Percentiles rank a stretch among this genome's conserved stretches.
Evolutionary conservation across 2,329 filamentous ascomycete species (phyloP).

Genomic region (Lecanosticta acicola): DNA sequence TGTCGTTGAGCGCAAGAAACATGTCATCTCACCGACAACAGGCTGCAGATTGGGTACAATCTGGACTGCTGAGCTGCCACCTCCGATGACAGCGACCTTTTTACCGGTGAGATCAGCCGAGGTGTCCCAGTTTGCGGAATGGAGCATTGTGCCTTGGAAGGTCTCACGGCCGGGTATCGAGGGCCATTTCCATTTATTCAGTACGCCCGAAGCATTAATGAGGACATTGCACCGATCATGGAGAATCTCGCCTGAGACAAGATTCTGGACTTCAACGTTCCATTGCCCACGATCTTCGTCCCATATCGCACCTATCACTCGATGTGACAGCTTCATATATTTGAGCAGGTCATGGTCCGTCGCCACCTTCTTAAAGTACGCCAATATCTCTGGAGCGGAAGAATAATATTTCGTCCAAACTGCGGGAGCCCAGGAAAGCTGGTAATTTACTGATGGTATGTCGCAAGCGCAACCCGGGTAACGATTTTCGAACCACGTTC

Average conservation of each 20-base stretch:
- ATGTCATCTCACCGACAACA: constrained; percentile 1
- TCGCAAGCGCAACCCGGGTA: not conserved
- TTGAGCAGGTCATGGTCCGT: not conserved
- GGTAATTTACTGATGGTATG: constrained; percentile 3
- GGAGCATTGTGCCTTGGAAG: constrained; percentile 36
- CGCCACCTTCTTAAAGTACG: not conserved
- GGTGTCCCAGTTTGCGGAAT: constrained; percentile 36
- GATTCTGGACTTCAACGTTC: not conserved
- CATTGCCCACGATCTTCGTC: not conserved
- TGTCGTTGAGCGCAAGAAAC: not conserved
- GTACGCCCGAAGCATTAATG: not conserved
- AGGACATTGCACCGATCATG: not conserved
- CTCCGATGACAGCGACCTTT: constrained; percentile 35
- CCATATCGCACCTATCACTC: not conserved
- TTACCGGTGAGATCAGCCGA: constrained; percentile 30
- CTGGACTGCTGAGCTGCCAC: constrained; percentile 35
- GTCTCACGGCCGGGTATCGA: constrained; percentile 35
- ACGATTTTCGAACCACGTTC: not conserved
- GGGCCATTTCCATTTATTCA: constrained; percentile 35
- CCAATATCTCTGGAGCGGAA: not conserved
- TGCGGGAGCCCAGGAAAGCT: constrained; percentile 1
- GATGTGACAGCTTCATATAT: not conserved
- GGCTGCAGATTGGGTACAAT: constrained; percentile 35
- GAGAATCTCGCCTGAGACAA: not conserved
- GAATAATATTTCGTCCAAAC: constrained; percentile 1